Evolutionary conservation across 2,329 filamentous ascomycete species (phyloP).

Genomic region (Paraconiothyrium brasiliense): DNA sequence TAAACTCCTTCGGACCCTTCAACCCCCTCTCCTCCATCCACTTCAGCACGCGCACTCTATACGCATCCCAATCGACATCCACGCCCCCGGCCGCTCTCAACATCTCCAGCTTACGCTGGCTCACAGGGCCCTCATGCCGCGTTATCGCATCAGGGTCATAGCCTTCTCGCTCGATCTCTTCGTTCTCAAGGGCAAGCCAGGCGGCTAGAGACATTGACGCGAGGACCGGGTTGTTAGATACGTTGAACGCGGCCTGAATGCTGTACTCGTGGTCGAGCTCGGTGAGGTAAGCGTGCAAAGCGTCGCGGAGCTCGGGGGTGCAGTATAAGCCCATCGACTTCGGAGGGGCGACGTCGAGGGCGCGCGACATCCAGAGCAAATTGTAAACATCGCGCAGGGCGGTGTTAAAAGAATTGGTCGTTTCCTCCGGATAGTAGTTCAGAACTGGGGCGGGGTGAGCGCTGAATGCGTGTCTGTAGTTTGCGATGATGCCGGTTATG

Average conservation of each 20-base stretch:
- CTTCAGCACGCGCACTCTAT: conserved; percentile 75
- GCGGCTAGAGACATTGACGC: conserved; percentile 58
- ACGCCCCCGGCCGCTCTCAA: conserved; percentile 73
- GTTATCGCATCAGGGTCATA: conserved; percentile 32
- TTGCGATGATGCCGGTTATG: conserved; percentile 73
- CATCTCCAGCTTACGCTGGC: conserved; percentile 70
- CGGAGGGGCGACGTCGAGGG: conserved; percentile 64
- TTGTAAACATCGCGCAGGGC: conserved; percentile 90
- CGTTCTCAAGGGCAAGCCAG: conserved; percentile 60
- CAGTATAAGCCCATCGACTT: conserved; percentile 66
- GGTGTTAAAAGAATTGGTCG: conserved; percentile 74
- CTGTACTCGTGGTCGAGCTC: conserved; percentile 49
- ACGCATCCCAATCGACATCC: conserved; percentile 75
- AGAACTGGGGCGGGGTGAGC: conserved; percentile 60
- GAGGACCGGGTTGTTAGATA: conserved; percentile 58
- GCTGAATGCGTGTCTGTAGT: conserved; percentile 80
- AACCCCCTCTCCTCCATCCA: conserved; percentile 72
- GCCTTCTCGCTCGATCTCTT: conserved; percentile 42
- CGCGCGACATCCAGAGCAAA: conserved; percentile 79
- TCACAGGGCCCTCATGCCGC: conserved; percentile 66
- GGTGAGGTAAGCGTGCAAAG: conserved; percentile 54
- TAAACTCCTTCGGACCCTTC: conserved; percentile 72
- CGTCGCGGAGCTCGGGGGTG: conserved; percentile 54
- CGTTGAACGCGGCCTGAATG: conserved; percentile 55
- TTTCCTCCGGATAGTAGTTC: conserved; percentile 41